Conservation (phyloP, 2,329 filamentous ascomycete genomes). For the Penicillium sp. region DNA sequence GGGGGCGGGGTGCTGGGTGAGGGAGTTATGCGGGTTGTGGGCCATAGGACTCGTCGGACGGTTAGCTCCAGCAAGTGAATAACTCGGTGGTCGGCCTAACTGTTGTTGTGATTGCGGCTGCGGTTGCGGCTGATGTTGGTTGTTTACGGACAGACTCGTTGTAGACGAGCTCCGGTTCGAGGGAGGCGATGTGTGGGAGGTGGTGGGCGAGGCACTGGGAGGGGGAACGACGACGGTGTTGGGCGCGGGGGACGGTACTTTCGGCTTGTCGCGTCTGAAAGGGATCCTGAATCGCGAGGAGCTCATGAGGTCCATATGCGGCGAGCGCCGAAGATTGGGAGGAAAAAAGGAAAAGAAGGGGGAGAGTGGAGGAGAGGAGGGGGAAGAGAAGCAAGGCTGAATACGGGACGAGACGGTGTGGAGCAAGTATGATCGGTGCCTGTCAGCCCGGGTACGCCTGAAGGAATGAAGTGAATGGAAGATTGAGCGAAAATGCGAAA, state of each 20-base stretch:
- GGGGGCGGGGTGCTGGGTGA: conserved; percentile 49
- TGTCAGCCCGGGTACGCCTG: conserved; percentile 3
- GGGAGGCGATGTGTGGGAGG: conserved; percentile 37
- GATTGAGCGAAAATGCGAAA: neutral
- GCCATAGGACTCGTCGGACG: conserved; percentile 55
- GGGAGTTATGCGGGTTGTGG: conserved; percentile 36
- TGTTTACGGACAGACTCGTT: conserved; percentile 57
- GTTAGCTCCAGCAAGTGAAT: conserved; percentile 53
- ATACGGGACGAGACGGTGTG: conserved; percentile 12
- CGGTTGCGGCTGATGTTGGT: conserved; percentile 1
- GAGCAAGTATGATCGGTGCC: conserved; percentile 9
- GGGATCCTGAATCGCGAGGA: conserved; percentile 48
- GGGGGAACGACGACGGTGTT: conserved; percentile 33
- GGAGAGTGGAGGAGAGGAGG: conserved; percentile 7
- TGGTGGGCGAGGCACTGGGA: conserved; percentile 34
- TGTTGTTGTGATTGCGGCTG: conserved; percentile 44
- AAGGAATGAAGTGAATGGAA: neutral
- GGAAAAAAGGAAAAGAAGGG: conserved; percentile 9
- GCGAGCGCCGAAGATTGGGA: conserved; percentile 17
- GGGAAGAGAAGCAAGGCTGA: conserved; percentile 15
- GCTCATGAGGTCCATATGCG: conserved; percentile 51
- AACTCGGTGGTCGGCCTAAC: conserved; percentile 62
- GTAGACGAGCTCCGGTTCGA: conserved; percentile 46
- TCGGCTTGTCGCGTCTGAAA: conserved; percentile 53
- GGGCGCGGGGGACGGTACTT: conserved; percentile 37